A percentile compares a stretch with the other conserved stretches of the same genome.
phyloP scores from a whole-genome alignment of 75 land plant genomes.

The Pinus taeda region DNA sequence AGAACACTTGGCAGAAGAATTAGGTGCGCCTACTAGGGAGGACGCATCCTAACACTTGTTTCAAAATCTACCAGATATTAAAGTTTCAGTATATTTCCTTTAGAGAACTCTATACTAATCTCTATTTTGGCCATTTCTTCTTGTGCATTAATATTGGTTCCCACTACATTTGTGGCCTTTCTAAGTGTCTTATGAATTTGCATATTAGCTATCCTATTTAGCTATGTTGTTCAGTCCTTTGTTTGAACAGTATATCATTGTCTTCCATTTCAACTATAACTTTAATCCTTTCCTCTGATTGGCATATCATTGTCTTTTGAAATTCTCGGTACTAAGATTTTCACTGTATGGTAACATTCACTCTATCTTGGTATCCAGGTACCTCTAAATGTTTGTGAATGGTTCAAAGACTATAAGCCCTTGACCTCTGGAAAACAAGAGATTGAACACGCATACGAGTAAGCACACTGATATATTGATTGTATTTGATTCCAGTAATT shows the following conservation, averaged over 20 bases:
- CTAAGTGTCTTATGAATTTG: not conserved
- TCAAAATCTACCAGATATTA: not conserved
- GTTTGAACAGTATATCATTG: not conserved
- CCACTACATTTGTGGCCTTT: not conserved
- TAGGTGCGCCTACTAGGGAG: not conserved
- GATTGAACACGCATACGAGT: conserved; percentile 87
- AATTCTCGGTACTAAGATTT: not conserved
- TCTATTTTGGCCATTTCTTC: not conserved
- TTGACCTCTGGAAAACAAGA: conserved; percentile 64
- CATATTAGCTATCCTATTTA: not conserved
- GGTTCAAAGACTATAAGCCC: conserved; percentile 91
- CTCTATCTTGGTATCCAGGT: conserved; percentile 37
- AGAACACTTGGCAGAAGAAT: not conserved
- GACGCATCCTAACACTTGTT: not conserved
- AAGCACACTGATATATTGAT: conserved; percentile 17
- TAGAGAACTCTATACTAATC: not conserved
- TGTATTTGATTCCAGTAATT: not conserved
- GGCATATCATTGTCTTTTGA: not conserved
- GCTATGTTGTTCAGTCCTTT: not conserved
- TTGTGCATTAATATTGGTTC: too few species aligned
- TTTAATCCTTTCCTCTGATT: not conserved
- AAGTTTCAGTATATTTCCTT: not conserved
- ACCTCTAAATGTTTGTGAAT: conserved; percentile 79
- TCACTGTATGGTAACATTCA: not conserved
- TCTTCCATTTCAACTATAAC: not conserved